Evolutionary conservation across 768 basidiomycete genomes (phyloP), one percentile per base, ranked within the genome.

Genomic region (Amylocystis lapponica): DNA sequence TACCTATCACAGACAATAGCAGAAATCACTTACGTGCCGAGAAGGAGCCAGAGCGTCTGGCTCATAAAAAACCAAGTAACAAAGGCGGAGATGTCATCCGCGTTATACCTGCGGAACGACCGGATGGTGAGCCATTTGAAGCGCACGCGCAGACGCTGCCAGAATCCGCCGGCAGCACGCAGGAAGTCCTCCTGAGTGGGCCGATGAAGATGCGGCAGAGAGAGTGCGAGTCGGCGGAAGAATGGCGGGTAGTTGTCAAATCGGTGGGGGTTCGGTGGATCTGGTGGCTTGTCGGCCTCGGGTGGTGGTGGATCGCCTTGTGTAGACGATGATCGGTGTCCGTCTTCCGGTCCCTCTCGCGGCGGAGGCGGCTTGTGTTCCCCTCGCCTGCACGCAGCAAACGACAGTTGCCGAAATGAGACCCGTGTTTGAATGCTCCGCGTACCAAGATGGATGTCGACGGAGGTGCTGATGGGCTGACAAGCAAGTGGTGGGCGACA

Each of bases 71-170:
- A 92, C 88, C 92, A 94, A 40, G 89, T 93, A 26, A 95, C 66
- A 65, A 99, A 97, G 1, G 94, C 95, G 31, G 91, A 94, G 42
- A 95, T 87, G 61, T 99, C 96, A 61, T 99, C 96, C 39, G 89
- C 85, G 53, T 96, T 93, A 66, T 94, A 99, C 56, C 79, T 83
- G 36, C 95, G 79, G 67, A 96, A 99, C 4, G 89, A 91, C 49
- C 89, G 75, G 54, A 98, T 94, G 10, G 91, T 91, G 52, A 93
- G 86, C 96, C 96, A 99, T 60, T 92, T 92, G 69, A 97, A 90
- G n/a, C 91, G 78, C 52, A 98, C 86, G 17, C 83, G 76, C 19
- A 86, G 62, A 3, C 96, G 80, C 52, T 95, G 78, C 83, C 92
- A 92, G 61, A 94, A 93, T n/a, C 84, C 82, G 23, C 76, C 86